These are phyloP conservation scores for Aspergillus bertholletiae DNA, from an alignment of 495 filamentous ascomycete genomes.

Conservation along the genomic window DNA sequence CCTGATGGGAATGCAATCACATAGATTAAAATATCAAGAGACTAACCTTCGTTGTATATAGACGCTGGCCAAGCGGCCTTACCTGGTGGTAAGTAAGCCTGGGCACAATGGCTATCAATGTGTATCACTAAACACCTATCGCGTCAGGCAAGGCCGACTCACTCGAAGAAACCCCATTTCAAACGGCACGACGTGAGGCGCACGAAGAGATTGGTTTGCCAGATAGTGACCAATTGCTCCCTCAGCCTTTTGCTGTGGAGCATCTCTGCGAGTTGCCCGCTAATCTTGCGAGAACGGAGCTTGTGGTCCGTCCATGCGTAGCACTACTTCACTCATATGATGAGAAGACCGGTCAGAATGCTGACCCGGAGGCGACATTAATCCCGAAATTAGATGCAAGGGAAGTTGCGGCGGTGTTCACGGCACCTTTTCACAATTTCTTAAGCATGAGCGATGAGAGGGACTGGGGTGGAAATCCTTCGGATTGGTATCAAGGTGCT, in stretches of 20 bases:
- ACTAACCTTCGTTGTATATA: slow-evolving; percentile 7
- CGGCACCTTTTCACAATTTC: slow-evolving; percentile 76
- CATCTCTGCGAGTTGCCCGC: slow-evolving; percentile 80
- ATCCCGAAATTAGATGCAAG: slow-evolving; percentile 77
- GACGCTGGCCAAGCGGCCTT: slow-evolving; percentile 79
- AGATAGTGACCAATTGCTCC: slow-evolving; percentile 56
- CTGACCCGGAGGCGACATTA: slow-evolving; percentile 62
- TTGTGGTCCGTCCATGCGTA: slow-evolving; percentile 82
- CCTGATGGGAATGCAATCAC: too few relatives aligned
- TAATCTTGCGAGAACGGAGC: slow-evolving; percentile 73
- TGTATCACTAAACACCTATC: neutral
- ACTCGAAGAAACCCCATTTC: slow-evolving; percentile 51
- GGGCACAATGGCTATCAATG: slow-evolving; percentile 20
- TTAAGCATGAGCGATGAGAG: slow-evolving; percentile 48
- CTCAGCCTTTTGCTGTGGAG: slow-evolving; percentile 71
- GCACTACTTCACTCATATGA: slow-evolving; percentile 69
- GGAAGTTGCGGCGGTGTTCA: slow-evolving; percentile 90
- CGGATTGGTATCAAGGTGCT: slow-evolving; percentile 54
- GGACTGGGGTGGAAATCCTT: slow-evolving; percentile 28
- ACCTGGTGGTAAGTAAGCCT: slow-evolving; percentile 65
- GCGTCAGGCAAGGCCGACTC: slow-evolving; percentile 46
- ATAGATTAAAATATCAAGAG: too few relatives aligned
- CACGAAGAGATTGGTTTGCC: slow-evolving; percentile 89
- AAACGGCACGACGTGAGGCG: slow-evolving; percentile 84
- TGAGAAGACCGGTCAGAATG: slow-evolving; percentile 28